phyloP scores from a whole-genome alignment of 2,329 filamentous ascomycete species.

The Fusarium falciforme region DNA sequence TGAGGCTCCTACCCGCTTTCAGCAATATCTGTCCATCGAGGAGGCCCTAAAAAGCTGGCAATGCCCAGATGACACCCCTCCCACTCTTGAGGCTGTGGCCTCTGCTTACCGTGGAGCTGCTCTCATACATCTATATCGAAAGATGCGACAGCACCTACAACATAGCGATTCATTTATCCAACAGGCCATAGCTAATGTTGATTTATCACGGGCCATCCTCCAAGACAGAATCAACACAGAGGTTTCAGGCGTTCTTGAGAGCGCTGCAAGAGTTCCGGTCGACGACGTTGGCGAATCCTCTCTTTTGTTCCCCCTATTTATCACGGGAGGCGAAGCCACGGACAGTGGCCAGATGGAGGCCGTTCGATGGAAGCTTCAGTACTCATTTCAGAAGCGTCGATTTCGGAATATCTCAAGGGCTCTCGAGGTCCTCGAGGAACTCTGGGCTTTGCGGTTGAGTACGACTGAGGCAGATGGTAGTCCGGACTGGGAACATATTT shows the following conservation, averaged over 20 bases:
- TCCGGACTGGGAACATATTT: neutral
- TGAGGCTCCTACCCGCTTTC: neutral
- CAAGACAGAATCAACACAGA: neutral
- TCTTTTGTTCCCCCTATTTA: neutral
- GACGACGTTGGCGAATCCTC: neutral
- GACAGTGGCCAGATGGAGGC: neutral
- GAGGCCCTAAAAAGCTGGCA: neutral
- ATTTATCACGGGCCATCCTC: neutral
- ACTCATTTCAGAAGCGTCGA: neutral
- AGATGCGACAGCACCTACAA: neutral
- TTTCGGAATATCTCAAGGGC: neutral
- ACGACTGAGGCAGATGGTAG: neutral
- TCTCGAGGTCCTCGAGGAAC: neutral
- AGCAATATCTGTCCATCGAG: neutral
- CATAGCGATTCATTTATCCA: neutral
- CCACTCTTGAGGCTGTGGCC: neutral
- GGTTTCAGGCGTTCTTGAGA: neutral
- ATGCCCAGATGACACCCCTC: neutral
- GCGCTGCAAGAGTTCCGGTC: neutral
- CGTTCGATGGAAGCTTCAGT: neutral
- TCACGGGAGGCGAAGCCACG: neutral
- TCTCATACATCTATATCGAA: neutral
- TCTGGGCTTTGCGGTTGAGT: neutral
- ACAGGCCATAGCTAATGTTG: no score
- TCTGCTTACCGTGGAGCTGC: neutral